phyloP scores from a whole-genome alignment of 2,329 filamentous ascomycete genomes.

The Trichoderma sp. region DNA sequence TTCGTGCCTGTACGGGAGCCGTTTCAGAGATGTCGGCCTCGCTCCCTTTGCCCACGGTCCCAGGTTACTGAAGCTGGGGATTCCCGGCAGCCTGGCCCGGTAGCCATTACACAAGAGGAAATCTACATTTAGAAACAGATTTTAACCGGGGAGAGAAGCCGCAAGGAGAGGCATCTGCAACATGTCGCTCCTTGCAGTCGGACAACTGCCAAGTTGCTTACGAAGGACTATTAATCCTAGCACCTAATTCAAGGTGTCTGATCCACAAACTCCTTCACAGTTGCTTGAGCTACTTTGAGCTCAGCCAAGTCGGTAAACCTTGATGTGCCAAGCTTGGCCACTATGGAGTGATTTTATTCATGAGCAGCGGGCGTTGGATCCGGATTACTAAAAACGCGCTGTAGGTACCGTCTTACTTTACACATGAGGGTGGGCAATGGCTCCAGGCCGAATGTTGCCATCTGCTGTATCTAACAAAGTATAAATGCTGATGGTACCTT shows the following conservation, averaged over 20 bases:
- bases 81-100: neutral
- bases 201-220: neutral
- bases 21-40: neutral
- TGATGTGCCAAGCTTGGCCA: neutral
- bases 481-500: slow-evolving; percentile 1
- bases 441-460: neutral
- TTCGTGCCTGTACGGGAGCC: neutral
- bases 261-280: neutral
- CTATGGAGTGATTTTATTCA: neutral
- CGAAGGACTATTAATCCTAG: neutral
- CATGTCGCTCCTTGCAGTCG: slow-evolving; percentile 8
- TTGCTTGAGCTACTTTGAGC: neutral
- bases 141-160: neutral
- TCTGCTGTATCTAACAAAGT: neutral
- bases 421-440: neutral
- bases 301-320: neutral
- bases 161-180: slow-evolving; percentile 4
- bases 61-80: neutral
- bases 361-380: neutral
- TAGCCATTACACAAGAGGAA: neutral
- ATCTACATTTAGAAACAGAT: neutral
- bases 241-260: neutral
- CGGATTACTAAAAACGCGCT: neutral
- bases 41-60: neutral
- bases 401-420: neutral